A percentile compares a stretch with the other conserved stretches of the same genome.
Conservation (phyloP, 179 eudicot species). For the Vitellaria paradoxa region DNA sequence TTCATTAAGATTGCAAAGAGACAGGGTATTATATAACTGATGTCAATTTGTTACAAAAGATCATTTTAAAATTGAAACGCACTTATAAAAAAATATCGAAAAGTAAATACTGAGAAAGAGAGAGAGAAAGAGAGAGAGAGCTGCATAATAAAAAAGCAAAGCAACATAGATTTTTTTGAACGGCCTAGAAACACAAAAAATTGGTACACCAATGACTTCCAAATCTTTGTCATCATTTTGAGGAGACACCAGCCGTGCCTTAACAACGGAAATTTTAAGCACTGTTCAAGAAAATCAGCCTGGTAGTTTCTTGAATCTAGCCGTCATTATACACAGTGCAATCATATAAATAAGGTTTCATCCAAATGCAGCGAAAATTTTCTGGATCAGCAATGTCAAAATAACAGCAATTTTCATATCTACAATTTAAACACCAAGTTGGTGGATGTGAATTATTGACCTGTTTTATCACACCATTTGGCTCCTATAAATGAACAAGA, state of each 20-base stretch:
- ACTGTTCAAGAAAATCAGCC: not conserved
- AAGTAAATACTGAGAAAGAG: not conserved
- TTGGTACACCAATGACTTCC: not conserved
- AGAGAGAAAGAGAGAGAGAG: not conserved
- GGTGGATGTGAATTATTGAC: not conserved
- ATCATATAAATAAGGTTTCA: too few relatives aligned
- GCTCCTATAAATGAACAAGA: not conserved
- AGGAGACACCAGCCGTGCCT: not conserved
- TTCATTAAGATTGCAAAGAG: conserved; percentile 8
- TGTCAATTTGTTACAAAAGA: not conserved
- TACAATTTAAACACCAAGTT: not conserved
- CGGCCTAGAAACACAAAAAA: not conserved
- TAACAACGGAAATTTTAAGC: not conserved
- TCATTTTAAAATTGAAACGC: not conserved
- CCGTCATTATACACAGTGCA: not conserved
- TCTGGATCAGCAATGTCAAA: conserved; percentile 6
- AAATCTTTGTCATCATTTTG: not conserved
- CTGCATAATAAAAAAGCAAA: not conserved
- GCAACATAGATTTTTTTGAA: not conserved
- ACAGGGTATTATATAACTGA: not conserved
- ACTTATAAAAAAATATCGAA: not conserved
- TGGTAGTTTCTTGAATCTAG: not conserved
- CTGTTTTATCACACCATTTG: not conserved
- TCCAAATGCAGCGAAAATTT: not conserved
- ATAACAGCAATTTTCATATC: not conserved